phyloP scores from a whole-genome alignment of 805 yeast species.

The Starmerella bombicola region DNA sequence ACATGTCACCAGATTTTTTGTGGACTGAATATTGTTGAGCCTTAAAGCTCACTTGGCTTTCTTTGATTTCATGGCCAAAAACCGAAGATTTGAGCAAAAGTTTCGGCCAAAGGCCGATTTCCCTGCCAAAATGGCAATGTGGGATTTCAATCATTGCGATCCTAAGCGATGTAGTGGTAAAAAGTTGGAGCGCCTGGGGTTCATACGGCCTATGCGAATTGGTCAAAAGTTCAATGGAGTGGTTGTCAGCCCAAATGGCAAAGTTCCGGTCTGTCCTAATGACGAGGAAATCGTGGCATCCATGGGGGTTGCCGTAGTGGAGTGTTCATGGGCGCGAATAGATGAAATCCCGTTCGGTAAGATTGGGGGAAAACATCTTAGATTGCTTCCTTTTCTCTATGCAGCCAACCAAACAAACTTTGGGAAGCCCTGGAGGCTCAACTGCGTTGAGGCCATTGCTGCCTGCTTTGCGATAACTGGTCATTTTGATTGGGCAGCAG shows the following conservation, averaged over 20 bases:
- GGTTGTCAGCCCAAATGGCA: slow-evolving; percentile 88
- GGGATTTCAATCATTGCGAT: slow-evolving; percentile 97
- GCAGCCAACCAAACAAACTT: slow-evolving; percentile 97
- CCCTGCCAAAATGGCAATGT: slow-evolving; percentile 88
- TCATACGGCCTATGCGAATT: slow-evolving; percentile 64
- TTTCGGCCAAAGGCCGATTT: slow-evolving; percentile 32
- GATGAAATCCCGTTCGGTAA: slow-evolving; percentile 90
- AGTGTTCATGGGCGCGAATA: slow-evolving; percentile 96
- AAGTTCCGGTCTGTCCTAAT: slow-evolving; percentile 76
- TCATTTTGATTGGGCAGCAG: slow-evolving; percentile 74
- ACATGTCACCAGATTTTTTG: no score
- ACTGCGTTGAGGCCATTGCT: slow-evolving; percentile 95
- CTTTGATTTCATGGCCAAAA: slow-evolving; percentile 1
- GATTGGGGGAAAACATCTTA: slow-evolving; percentile 81
- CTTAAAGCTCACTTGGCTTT: no score
- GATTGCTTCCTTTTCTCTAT: slow-evolving; percentile 78
- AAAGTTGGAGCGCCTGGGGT: slow-evolving; percentile 76
- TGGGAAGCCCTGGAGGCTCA: slow-evolving; percentile 89
- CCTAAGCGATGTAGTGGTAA: slow-evolving; percentile 96
- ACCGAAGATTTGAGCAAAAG: slow-evolving; percentile 16
- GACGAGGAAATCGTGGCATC: slow-evolving; percentile 66
- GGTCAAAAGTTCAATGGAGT: slow-evolving; percentile 90
- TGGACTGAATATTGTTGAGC: no score
- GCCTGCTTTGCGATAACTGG: slow-evolving; percentile 95
- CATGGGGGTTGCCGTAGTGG: slow-evolving; percentile 92